Base-by-base conservation (phyloP, 1,139 yeast genomes). In the Taphrina wiesneri region DNA sequence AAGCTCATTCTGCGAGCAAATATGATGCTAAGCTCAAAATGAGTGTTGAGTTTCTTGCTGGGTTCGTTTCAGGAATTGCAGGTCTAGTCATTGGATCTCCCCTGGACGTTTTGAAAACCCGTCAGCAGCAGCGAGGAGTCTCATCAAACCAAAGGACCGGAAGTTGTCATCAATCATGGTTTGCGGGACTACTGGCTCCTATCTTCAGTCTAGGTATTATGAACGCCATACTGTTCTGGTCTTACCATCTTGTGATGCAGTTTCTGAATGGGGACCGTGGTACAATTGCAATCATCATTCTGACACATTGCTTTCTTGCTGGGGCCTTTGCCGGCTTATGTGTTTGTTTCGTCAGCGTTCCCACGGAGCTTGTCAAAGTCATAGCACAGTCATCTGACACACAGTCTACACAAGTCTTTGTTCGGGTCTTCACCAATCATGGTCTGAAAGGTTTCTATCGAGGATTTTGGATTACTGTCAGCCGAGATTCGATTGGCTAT, bases 21-120 rank as follows among this genome's bases (percentile, higher is more conserved):
- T 30, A 6, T 6, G 9, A 30, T 30, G 34, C 11, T 30, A 39
- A n/a, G 5, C 21, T 25, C n/a, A 28, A 23, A 30, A 49, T 59
- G 56, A 49, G 43, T 28, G 26, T n/a, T 6, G 66, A 63, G 1
- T 63, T 63, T 19, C 17, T 63, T 7, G 73, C 73, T 2, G 73
- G 73, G 17, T 71, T 71, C 43, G 65, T 70, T 13, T 69, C 73
- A 9, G 73, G 73, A 9, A 68, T 68, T 13, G 70, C 67, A 9
- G 72, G 73, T 30, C 68, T 71, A 15, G 57, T 71, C 23, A 57
- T 71, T 7, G 73, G 73, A 15, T 71, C 71, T 28, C 73, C 73
- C 21, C 68, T 71, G 21, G 73, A 71, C 43, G 69, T 71, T 28
- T 41, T 71, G 60, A 71, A 71, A 61, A 72, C 71, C n/a, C 51